Base-by-base conservation (phyloP, 345 rosid species). In the Populus euphratica region DNA sequence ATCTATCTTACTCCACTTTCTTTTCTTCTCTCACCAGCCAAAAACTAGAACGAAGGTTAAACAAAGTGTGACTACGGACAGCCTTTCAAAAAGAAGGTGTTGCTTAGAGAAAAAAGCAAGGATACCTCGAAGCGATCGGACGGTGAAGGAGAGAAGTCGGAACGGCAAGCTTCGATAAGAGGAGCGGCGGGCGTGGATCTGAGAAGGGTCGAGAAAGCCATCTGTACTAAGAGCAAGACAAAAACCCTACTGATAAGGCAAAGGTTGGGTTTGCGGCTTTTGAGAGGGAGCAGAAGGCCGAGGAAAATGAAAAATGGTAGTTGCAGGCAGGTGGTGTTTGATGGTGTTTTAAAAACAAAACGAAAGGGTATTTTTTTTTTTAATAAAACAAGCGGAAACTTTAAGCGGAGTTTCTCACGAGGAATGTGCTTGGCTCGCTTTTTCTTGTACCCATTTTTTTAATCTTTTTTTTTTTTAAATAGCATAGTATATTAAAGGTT, bases 161-260 rank as follows among this genome's bases (percentile, higher is more conserved):
- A 78, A 76, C 83, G 56, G 75, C 86, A 73, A 78, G 86, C 80
- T 12, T 83, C 73, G 20, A 78, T 59, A 14, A 77, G 79, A 50
- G 90, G 14, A 77, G 83, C 74, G 79, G 86, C 66, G 79, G 90
- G 68, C 18, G 91, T 70, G 66, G 96, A 91, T 92, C 97, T 88
- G 86, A 90, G 39, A 67, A 90, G 86, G 69, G 90, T 83, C 61
- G 96, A 88, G 82, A 83, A 82, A 7, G 96, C 92, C 99, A 93
- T 95, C 73, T 78, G 36, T 21, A 10, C 23, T 14, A 1, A 12
- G 13, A 13, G 39, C n/a, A 36, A 8, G 44, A 27, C 79, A 49
- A 41, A 74, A 82, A 73, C 84, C 83, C 84, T 80, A 86, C 75
- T 20, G 73, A 76, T 31, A 35, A 59, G 47, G 33, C 72, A 73